Base-by-base conservation (phyloP, 495 filamentous ascomycete species). In the Xanthoparmelia taractica region DNA sequence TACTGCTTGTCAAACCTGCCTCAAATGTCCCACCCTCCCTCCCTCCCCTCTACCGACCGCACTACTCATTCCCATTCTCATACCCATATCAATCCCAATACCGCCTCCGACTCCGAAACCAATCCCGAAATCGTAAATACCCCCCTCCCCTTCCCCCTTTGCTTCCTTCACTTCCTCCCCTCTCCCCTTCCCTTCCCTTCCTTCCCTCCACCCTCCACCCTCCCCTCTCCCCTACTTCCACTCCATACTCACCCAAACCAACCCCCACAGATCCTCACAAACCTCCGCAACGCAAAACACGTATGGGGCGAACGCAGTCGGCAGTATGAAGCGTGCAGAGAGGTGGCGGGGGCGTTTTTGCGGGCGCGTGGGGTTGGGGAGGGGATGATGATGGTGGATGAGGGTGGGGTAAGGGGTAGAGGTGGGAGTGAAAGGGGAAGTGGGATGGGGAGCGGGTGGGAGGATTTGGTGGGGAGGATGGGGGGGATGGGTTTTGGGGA, bases 281-380 rank as follows among this genome's bases (percentile, higher is more conserved):
- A 66, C 17, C 48, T 66, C 20, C 61, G 23, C n/a, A 66, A 66
- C 48, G 57, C 65, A 23, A 34, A 27, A 34, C 45, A 55, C 20
- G 61, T 66, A 6, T 66, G 61, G 60, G 65, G 65, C 8, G 65
- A 52, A 52, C 10, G 33, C n/a, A 66, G 65, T 34, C 31, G 18
- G 45, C 65, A 63, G 52, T 66, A 66, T 18, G 1, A 12, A 8
- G 65, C 54, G 0, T 63, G 54, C 31, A 60, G 27, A 27, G 20
- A 41, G n/a, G 41, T 66, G 31, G 65, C 65, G 38, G 33, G 43
- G 25, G 17, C n/a, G 0, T 47, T 41, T 13, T 20, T 66, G 20
- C 64, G 36, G 15, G 37, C 33, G 10, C n/a, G n/a, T n/a, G n/a
- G n/a, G n/a, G n/a, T n/a, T n/a, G n/a, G n/a, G n/a, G n/a, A n/a